Evolutionary conservation across 75 land plant species (phyloP).

Genomic region (Picea sitchensis): DNA sequence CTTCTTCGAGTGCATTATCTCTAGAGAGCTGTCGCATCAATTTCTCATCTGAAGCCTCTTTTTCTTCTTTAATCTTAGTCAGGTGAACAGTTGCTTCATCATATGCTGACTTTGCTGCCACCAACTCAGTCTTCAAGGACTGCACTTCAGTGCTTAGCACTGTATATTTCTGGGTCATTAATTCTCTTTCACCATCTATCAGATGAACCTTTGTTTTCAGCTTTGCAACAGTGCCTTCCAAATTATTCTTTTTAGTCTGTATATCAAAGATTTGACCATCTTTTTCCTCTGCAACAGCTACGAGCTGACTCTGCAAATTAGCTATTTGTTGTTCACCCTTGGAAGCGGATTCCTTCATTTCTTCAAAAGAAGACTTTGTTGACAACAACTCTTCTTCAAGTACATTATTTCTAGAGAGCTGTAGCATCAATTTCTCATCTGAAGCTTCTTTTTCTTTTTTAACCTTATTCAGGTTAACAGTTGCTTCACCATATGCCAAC

Average conservation of each 20-base stretch:
- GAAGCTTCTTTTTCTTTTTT: neutral
- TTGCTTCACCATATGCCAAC: neutral
- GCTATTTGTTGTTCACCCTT: neutral
- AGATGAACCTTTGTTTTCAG: neutral
- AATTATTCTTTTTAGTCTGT: neutral
- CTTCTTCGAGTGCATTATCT: neutral
- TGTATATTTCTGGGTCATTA: neutral
- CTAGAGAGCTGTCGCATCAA: neutral
- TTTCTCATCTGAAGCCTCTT: neutral
- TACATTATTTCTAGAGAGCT: neutral
- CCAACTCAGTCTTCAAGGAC: neutral
- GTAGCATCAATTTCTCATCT: neutral
- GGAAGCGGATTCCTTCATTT: neutral
- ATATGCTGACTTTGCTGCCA: neutral
- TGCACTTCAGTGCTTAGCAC: neutral
- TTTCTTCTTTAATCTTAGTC: neutral
- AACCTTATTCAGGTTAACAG: neutral
- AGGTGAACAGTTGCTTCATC: neutral
- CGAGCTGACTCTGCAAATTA: neutral
- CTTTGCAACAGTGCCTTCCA: neutral
- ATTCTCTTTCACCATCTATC: neutral
- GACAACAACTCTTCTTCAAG: neutral
- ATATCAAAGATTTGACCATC: neutral
- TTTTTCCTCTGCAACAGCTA: slow-evolving; percentile 2
- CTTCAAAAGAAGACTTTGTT: neutral